Evolutionary conservation across 2,329 filamentous ascomycete genomes (phyloP).

Genomic region (Fusarium armeniacum): DNA sequence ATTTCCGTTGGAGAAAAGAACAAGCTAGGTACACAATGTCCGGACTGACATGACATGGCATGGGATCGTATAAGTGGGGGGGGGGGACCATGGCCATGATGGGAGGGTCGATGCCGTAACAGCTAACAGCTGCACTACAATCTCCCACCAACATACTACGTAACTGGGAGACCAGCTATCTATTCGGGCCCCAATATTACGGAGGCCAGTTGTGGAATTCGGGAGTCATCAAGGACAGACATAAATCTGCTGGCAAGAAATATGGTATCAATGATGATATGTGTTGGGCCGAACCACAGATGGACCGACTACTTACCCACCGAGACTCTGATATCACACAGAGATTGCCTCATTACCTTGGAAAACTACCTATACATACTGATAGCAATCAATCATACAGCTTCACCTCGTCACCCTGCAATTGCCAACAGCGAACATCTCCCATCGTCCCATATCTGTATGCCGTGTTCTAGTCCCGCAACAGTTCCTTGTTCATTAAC

Average conservation of each 20-base stretch:
- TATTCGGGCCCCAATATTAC: constrained; percentile 17
- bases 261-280: constrained; percentile 9
- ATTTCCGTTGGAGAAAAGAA: constrained; percentile 27
- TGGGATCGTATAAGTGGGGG: constrained; percentile 34
- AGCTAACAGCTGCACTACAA: constrained; percentile 10
- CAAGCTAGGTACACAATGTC: constrained; percentile 24
- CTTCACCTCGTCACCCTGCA: neutral
- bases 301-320: constrained; percentile 34
- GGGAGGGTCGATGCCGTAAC: constrained; percentile 33
- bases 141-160: constrained; percentile 1
- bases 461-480: constrained; percentile 2
- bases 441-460: constrained; percentile 21
- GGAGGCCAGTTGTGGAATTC: constrained; percentile 20
- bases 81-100: constrained; percentile 28
- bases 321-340: constrained; percentile 23
- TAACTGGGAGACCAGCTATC: constrained; percentile 2
- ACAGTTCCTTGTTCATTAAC: neutral
- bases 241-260: neutral
- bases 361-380: neutral
- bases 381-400: neutral
- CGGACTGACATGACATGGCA: constrained; percentile 11
- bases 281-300: constrained; percentile 26
- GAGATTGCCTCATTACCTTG: neutral
- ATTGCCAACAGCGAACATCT: neutral
- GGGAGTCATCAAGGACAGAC: constrained; percentile 6